Conservation (phyloP, 257 asterid genomes). For the Nicotiana undulata region DNA sequence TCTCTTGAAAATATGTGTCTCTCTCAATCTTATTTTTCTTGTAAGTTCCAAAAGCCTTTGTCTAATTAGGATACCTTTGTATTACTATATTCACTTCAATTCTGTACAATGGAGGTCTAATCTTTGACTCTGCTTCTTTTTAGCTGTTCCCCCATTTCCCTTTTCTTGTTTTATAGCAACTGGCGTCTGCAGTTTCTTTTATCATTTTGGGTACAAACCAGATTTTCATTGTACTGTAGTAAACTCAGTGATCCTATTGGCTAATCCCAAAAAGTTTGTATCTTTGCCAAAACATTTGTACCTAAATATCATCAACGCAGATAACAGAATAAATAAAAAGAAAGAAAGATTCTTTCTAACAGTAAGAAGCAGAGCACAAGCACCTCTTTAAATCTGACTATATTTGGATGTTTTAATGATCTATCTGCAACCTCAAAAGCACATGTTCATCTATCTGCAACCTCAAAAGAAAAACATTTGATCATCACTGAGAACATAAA, state of each 20-base stretch:
- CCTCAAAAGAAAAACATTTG: neutral
- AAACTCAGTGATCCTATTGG: neutral
- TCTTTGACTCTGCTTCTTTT: too few species aligned
- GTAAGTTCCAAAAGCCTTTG: too few species aligned
- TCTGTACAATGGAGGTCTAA: too few species aligned
- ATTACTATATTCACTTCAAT: too few species aligned
- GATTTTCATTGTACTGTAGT: neutral
- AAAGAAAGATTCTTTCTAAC: neutral
- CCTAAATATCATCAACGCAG: neutral
- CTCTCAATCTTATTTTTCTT: too few species aligned
- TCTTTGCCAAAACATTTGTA: neutral
- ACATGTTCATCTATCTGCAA: constrained; percentile 37
- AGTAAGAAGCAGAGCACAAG: neutral
- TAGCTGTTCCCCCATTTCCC: too few species aligned
- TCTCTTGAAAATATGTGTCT: too few species aligned
- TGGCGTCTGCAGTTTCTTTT: too few species aligned
- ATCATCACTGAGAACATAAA: neutral
- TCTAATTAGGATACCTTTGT: too few species aligned
- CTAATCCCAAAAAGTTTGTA: neutral
- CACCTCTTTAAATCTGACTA: constrained; percentile 37
- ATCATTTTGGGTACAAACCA: neutral
- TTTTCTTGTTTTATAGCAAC: too few species aligned
- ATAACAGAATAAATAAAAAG: neutral
- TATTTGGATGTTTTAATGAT: constrained; percentile 37
- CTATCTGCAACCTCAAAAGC: constrained; percentile 20